Evolutionary conservation across 176 grass and related monocot species (phyloP), one percentile per base, ranked within the genome.

Genomic region (Triticum urartu): DNA sequence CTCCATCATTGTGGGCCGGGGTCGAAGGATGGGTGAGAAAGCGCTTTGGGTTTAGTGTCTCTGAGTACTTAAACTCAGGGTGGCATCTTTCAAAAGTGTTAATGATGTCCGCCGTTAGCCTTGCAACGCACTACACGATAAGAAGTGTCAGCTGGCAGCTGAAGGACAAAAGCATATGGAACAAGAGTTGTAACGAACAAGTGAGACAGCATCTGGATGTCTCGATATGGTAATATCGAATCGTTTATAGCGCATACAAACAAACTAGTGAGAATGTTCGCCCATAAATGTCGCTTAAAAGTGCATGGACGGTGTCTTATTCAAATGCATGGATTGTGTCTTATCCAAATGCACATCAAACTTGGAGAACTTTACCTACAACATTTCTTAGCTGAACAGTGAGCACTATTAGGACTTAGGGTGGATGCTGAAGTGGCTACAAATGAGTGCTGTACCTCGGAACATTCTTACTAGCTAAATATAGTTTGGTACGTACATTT

Each of bases 11-110:
- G 80, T 92, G 89, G 22, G 87, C 85, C 63, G 91, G 85, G 78
- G 65, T 85, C 21, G 92, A 91, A 84, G 94, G 97, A 87, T 87
- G 95, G 5, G 97, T 99, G 77, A 99, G 85, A 88, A 88, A 97
- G 11, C 74, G 80, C 86, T 99, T 99, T 35, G 91, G 94, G 61
- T 87, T 99, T 30, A 91, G 77, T 21, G 83, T 54, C 54, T 97
- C 92, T 22, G 94, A 94, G 89, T 99, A 96, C 79, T 89, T 96
- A 82, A 99, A 96, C 62, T 83, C 73, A 25, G 90, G 82, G 64
- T 94, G 94, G 80, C 94, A 99, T 64, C 71, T 86, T 70, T 79
- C 85, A 85, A 87, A 96, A 3, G 92, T 96, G 81, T 91, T 87
- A 81, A 94, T 52, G 85, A 99, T 94, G 48, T 79, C 90, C 75